Evolutionary conservation across 108 stramenopile genomes (phyloP), one percentile per base, ranked within the genome.

Genomic region (Cyclostephanos invisitatus): DNA sequence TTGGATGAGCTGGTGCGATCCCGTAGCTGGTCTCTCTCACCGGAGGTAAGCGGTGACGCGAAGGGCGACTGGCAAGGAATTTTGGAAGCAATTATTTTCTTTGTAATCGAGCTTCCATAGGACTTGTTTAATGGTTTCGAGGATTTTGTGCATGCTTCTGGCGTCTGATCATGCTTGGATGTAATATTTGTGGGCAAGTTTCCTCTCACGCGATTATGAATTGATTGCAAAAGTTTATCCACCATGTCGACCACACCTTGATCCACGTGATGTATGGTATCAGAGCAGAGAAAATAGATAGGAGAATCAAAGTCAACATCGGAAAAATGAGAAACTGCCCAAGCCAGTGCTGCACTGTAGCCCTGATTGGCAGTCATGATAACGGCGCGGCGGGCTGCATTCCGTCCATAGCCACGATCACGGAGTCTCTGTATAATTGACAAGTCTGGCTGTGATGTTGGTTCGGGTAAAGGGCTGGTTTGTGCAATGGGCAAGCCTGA

Each of bases 311-410:
- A 91, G 48, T 87, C 81, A 42, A 67, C 28, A 62, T 95, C 89
- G 67, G 83, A 62, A 11, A 87, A 83, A 53, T 95, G 91, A 47
- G 70, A 53, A 0, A 92, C 89, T 29, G 89, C 90, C 94, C 94
- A 95, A 5, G 74, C 62, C 15, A 92, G 68, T 25, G 94, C 94
- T 17, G 74, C 85, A 24, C 80, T 74, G 54, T 83, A 85, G 22
- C 85, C 72, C 27, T 75, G 67, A 58, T 91, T 92, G 51, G 64
- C 66, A 21, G 85, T 89, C 77, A 78, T 83, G 3, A 80, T 75
- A 21, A 82, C 84, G 38, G 93, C 86, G 32, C 93, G 77, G 32
- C 74, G 77, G 9, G 93, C 85, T 21, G 82, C 91, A 77, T 89
- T 89, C 38, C 76, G 75, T 10, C 66, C 67, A 68, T 91, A 93